Evolutionary conservation across 129 eudicot genomes (phyloP).

Genomic region (Sambucus nigra): DNA sequence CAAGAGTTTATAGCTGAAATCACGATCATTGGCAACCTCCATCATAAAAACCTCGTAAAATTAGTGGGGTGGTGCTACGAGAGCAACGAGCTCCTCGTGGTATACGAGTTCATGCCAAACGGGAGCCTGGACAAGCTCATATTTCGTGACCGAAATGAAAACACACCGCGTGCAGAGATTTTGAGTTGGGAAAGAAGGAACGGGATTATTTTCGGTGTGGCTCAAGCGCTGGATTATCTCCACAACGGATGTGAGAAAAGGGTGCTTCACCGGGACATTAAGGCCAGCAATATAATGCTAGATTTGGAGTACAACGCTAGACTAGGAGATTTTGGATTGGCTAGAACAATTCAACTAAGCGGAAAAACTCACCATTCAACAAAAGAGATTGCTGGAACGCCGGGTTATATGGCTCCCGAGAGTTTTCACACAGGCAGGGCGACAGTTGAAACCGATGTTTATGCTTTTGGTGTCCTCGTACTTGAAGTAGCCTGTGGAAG

Average conservation of each 20-base stretch:
- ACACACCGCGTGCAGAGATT: background rate
- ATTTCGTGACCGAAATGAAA: background rate
- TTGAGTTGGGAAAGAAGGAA: slow-evolving; percentile 27
- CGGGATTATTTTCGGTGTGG: slow-evolving; percentile 39
- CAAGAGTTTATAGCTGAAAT: too few species aligned
- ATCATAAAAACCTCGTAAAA: too few species aligned
- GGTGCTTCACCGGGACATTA: too few species aligned
- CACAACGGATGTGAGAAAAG: slow-evolving; percentile 54
- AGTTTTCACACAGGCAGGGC: slow-evolving; percentile 42
- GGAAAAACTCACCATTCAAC: slow-evolving; percentile 24
- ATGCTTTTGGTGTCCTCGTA: slow-evolving; percentile 59
- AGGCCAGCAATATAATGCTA: too few species aligned
- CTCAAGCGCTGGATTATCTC: too few species aligned
- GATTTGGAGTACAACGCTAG: slow-evolving; percentile 38
- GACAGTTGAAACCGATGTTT: slow-evolving; percentile 56
- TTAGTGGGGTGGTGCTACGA: too few species aligned
- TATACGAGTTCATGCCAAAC: too few species aligned
- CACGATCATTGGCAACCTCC: too few species aligned
- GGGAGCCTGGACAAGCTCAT: slow-evolving; percentile 23
- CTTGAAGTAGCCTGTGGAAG: slow-evolving; percentile 51
- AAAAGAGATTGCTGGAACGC: slow-evolving; percentile 35
- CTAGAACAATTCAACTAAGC: slow-evolving; percentile 30
- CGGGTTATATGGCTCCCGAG: slow-evolving; percentile 65
- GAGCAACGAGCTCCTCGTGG: too few species aligned
- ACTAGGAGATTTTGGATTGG: slow-evolving; percentile 47